Evolutionary conservation across 163 green algal species (phyloP), one percentile per base, ranked within the genome.

Genomic region (Scenedesmus sp.): DNA sequence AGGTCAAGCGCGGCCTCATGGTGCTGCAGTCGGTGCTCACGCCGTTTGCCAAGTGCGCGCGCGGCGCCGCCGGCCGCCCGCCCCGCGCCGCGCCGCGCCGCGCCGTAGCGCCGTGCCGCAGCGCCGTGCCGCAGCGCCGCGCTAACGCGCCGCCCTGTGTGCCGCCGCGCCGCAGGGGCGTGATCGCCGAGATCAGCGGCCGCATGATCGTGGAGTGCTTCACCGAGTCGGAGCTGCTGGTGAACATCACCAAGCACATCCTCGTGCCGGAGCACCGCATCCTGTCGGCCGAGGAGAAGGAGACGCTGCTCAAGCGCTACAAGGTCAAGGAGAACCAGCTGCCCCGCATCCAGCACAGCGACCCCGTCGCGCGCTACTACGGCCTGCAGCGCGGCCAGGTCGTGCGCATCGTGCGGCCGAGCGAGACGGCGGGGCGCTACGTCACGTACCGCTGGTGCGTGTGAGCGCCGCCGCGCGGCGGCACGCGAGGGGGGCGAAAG

Each of bases 201-300:
- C 45, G n/a, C 1, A 22, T 77, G 44, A 74, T 56, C 11, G 85
- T 93, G n/a, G 88, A 92, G 76, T 87, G 93, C 77, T 97, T 98
- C 67, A 84, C 89, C 28, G 93, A 97, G 83, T 75, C 84, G 18
- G 95, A 98, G 91, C 90, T 99, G 65, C 87, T 98, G 34, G 92
- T 99, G 44, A 99, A 99, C 88, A 98, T 99, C 80, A 99, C 92
- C 5, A 89, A 98, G 79, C 95, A 98, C 81, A 85, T 91, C 33
- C 87, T 98, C 36, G 90, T 95, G 48, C 96, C 96, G 0, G 77
- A 96, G 83, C 96, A 99, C 86, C 79, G 89, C 31, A 87, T 98
- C 24, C 80, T 99, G 50, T 94, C 77, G 13, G 47, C 75, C 0
- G 92, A 97, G 42, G 94, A 99, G 86, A 99, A 99, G 86, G 60